Base-by-base conservation (phyloP, 108 stramenopile genomes). In the Cyclotella baltica region DNA sequence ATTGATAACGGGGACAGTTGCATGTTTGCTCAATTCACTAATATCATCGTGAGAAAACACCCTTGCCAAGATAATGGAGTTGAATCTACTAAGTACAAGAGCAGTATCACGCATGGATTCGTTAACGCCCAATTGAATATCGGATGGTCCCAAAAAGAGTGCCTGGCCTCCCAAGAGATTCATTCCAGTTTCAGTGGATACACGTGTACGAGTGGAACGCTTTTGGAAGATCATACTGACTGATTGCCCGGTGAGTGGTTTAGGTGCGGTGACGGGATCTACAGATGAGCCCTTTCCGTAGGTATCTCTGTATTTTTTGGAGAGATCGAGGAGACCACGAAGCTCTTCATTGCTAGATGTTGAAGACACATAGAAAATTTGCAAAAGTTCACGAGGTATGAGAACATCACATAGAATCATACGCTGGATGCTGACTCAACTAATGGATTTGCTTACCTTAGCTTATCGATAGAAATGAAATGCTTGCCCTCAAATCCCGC, bases 181-280 rank as follows among this genome's bases (percentile, higher is more conserved):
- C 92, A 97, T 96, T 16, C 98, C 98, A 1, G 98, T 98, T 85
- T 99, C 98, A 10, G 96, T 96, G 46, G 93, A 94, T 6, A 99
- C 98, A 25, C 98, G 93, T 2, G 98, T 99, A 62, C 98, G 92
- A 9, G 97, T 98, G 15, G 93, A 94, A 46, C 97, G 88, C 78
- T 99, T 99, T 78, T 99, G 96, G 74, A 98, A 99, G 66, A 99
- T 97, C 96, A 97, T 98, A 36, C 89, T 81, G 20, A 99, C 73
- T 40, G 92, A 90, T 62, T 96, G 71, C 30, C 97, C 97, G 3
- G 76, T 75, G 75, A 97, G 90, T 20, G 96, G 95, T 57, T 89
- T 87, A 11, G 93, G 92, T 5, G 84, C 75, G 9, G 84, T 58
- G 8, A 55, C 8, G 13, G 73, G 62, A 50, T 83, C 71, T 22